These are phyloP conservation scores for Speleostelium caveatum DNA, from an alignment of 78 protist species.

Conservation along the genomic window DNA sequence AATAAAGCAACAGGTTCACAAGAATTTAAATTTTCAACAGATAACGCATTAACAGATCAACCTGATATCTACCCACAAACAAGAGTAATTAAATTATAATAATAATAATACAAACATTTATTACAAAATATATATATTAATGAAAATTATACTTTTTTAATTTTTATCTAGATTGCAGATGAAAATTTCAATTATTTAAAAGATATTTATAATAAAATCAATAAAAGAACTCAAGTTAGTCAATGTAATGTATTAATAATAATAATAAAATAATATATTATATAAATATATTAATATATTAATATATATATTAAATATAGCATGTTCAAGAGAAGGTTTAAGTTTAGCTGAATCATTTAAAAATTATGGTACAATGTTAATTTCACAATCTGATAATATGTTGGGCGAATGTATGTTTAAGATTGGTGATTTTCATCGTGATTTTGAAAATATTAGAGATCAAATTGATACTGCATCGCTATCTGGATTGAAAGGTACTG, in stretches of 20 bases:
- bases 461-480: slow-evolving; percentile 33
- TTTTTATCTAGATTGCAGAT: slow-evolving; percentile 57
- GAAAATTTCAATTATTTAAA: slow-evolving; percentile 71
- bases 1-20: neutral
- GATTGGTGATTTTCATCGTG: slow-evolving; percentile 69
- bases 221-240: slow-evolving; percentile 54
- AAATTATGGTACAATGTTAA: slow-evolving; percentile 78
- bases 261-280: neutral
- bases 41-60: slow-evolving; percentile 4
- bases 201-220: slow-evolving; percentile 53
- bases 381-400: slow-evolving; percentile 61
- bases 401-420: slow-evolving; percentile 75
- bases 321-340: slow-evolving; percentile 65
- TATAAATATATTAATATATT: neutral
- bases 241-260: neutral
- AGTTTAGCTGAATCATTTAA: slow-evolving; percentile 79
- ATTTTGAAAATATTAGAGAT: slow-evolving; percentile 51
- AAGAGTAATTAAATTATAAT: slow-evolving; percentile 24
- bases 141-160: neutral
- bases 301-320: neutral
- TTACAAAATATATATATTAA: neutral
- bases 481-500: slow-evolving; percentile 43
- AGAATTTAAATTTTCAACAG: slow-evolving; percentile 12
- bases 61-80: slow-evolving; percentile 67
- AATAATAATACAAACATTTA: too few relatives aligned